A percentile compares a stretch with the other conserved stretches of the same genome.
These are phyloP conservation scores for Paxillus involutus DNA, from an alignment of 768 basidiomycete species.

Conservation along the genomic window DNA sequence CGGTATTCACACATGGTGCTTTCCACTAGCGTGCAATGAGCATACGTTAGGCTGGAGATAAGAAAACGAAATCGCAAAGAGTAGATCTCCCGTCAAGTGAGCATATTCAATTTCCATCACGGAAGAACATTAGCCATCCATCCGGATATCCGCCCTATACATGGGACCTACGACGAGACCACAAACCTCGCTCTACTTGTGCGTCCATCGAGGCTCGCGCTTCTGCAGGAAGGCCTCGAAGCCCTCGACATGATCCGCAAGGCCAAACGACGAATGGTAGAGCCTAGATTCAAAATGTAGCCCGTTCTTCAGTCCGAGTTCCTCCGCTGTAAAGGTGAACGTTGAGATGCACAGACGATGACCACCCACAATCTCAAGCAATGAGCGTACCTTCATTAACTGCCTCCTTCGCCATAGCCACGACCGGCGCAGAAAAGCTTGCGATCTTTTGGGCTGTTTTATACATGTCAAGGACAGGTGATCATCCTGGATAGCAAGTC, in stretches of 20 bases:
- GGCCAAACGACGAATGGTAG: conserved; percentile 53
- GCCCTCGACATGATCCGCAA: conserved; percentile 45
- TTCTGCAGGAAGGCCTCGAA: conserved; percentile 51
- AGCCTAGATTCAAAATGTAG: conserved; percentile 46
- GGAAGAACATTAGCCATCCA: no score
- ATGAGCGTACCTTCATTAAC: conserved; percentile 40
- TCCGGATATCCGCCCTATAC: no score
- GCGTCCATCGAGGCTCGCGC: conserved; percentile 41
- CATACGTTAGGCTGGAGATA: no score
- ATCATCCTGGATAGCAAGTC: background rate
- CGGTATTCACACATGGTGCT: no score
- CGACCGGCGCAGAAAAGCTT: conserved; percentile 27
- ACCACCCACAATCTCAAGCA: background rate
- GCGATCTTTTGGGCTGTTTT: conserved; percentile 31
- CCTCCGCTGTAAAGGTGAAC: conserved; percentile 35
- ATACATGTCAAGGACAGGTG: background rate
- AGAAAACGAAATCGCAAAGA: no score
- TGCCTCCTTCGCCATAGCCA: conserved; percentile 48
- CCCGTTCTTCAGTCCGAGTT: conserved; percentile 45
- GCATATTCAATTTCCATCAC: no score
- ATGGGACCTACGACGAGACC: no score
- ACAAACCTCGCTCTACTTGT: conserved; percentile 28
- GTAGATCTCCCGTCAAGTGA: no score
- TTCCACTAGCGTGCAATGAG: no score
- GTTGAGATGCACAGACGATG: background rate